Evolutionary conservation across 306 rosid genomes (phyloP).

Genomic region (Sophora flavescens): DNA sequence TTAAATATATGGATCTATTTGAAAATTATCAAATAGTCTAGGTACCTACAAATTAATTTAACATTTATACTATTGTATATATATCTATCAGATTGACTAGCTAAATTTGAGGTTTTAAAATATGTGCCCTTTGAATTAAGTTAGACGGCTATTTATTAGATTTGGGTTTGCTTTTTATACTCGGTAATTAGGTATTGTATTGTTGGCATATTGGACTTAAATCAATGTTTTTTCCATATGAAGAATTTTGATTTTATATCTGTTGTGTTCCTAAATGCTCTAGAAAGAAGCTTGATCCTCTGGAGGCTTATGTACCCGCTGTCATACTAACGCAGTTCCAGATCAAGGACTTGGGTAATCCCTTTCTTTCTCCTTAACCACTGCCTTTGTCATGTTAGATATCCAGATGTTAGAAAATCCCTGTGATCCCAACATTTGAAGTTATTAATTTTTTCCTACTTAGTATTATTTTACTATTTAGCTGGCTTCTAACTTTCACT

Average conservation of each 20-base stretch:
- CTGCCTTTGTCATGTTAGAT: conserved; percentile 17
- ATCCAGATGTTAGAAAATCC: background rate
- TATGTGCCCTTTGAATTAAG: background rate
- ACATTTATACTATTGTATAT: conserved; percentile 13
- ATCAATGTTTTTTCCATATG: background rate
- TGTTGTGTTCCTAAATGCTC: conserved; percentile 34
- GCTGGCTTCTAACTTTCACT: conserved; percentile 6
- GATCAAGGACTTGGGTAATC: conserved; percentile 84
- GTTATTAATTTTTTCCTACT: background rate
- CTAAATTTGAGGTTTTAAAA: background rate
- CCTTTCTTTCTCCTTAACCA: conserved; percentile 11
- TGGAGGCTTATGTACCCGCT: conserved; percentile 85
- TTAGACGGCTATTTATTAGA: background rate
- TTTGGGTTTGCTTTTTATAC: conserved; percentile 6
- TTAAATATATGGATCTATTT: too few species aligned
- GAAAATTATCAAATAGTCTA: too few species aligned
- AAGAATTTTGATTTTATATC: conserved; percentile 11
- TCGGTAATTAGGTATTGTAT: background rate
- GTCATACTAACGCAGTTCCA: conserved; percentile 84
- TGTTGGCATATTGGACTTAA: conserved; percentile 18
- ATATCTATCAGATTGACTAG: background rate
- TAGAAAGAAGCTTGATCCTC: conserved; percentile 90
- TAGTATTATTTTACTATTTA: background rate
- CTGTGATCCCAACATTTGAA: background rate
- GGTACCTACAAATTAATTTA: too few species aligned